Conservation (phyloP, 2,329 filamentous ascomycete species). For the Alternaria solani region DNA sequence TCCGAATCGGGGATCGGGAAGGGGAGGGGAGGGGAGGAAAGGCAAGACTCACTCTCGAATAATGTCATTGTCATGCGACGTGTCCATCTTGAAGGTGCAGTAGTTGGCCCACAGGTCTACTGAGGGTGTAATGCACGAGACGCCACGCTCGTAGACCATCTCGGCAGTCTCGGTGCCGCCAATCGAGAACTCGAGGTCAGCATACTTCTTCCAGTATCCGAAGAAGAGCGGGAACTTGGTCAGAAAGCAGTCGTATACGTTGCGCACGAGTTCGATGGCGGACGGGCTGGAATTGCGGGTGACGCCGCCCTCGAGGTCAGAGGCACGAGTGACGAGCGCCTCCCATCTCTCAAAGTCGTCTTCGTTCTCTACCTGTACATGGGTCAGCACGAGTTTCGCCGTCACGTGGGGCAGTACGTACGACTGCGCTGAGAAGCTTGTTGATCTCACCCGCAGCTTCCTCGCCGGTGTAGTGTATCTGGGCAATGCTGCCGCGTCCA, state of each 20-base stretch:
- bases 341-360: conserved; percentile 97
- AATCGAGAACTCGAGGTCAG: conserved; percentile 95
- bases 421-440: conserved; percentile 79
- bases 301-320: conserved; percentile 87
- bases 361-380: conserved; percentile 68
- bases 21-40: conserved; percentile 32
- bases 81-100: conserved; percentile 97
- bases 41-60: conserved; percentile 96
- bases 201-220: conserved; percentile 99
- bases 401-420: conserved; percentile 57
- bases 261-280: conserved; percentile 84
- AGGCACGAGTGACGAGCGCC: conserved; percentile 82
- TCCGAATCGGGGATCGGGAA: conserved; percentile 26
- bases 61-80: conserved; percentile 89
- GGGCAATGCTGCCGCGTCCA: conserved; percentile 43
- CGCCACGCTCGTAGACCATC: conserved; percentile 96
- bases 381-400: conserved; percentile 19
- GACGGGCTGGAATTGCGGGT: conserved; percentile 97
- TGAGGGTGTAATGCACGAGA: conserved; percentile 90
- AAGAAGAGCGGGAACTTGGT: conserved; percentile 95
- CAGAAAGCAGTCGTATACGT: conserved; percentile 90
- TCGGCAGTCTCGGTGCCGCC: conserved; percentile 96
- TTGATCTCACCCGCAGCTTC: conserved; percentile 67
- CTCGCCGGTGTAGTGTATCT: conserved; percentile 45
- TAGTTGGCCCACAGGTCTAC: conserved; percentile 98